Base-by-base conservation (phyloP, 2,329 filamentous ascomycete genomes). In the Nothopassalora personata region DNA sequence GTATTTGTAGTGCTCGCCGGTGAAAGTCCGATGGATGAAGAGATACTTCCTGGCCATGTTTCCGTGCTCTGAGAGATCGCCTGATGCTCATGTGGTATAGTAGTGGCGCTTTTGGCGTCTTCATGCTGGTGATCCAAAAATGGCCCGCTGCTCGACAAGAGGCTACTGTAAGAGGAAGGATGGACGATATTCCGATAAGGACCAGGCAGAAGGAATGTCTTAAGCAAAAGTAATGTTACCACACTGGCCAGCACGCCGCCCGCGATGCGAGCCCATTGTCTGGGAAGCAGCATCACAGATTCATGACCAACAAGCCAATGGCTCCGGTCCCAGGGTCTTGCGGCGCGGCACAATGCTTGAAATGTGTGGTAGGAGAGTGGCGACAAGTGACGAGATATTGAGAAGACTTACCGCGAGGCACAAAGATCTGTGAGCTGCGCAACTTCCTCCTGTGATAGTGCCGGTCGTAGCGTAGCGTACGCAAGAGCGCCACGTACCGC, bases 261-360 rank as follows among this genome's bases (percentile, higher is more conserved):
- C 7, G 23, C 52, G 2, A 61, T 31, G 10, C 59, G 59, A 46
- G 27, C 48, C 59, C 59, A 61, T 56, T 61, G 59, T 48, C 56
- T 61, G 31, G 59, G 51, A 18, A 58, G 48, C 34, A 61, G 56
- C 59, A 61, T 58, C 5, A 15, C 23, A 6, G 27, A 28, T 27
- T 27, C 27, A 18, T 10, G 4, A 2, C 11, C 18, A 2, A 27
- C 18, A 30, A 10, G n/a, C 8, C 6, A 28, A 19, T 15, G n/a
- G 47, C 18, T 49, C 18, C 43, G 9, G 43, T n/a, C 43, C 43
- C 19, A n/a, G 8, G 19, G 2, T 18, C 19, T 23, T n/a, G 10
- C 43, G 2, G 43, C n/a, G 3, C n/a, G 43, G 43, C 43, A 46
- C 43, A n/a, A 46, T n/a, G 43, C 43, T 2, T 46, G n/a, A 8